Conservation (phyloP, 495 filamentous ascomycete species). For the Penicillium coffeae region DNA sequence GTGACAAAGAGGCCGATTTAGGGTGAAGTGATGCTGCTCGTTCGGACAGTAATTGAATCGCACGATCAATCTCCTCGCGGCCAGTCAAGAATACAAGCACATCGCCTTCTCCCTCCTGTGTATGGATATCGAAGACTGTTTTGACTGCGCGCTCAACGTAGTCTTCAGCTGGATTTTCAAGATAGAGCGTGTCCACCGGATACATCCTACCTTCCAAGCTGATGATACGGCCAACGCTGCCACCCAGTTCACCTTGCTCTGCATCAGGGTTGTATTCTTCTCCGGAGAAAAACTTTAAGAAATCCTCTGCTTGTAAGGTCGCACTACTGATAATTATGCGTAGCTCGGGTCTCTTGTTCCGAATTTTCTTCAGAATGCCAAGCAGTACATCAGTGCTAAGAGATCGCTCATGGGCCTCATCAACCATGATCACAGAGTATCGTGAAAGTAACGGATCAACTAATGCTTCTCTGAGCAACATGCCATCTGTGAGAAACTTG, state of each 20-base stretch:
- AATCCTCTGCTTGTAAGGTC: slow-evolving; percentile 87
- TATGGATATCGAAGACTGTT: slow-evolving; percentile 90
- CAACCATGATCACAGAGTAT: slow-evolving; percentile 97
- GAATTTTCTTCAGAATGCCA: slow-evolving; percentile 91
- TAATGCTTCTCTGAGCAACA: slow-evolving; percentile 89
- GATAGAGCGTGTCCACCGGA: slow-evolving; percentile 84
- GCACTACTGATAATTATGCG: slow-evolving; percentile 92
- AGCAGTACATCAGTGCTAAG: slow-evolving; percentile 92
- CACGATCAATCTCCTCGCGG: slow-evolving; percentile 86
- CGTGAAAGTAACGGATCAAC: slow-evolving; percentile 88
- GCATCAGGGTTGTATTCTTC: slow-evolving; percentile 36
- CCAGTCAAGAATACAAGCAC: slow-evolving; percentile 91
- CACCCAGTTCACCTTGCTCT: slow-evolving; percentile 37
- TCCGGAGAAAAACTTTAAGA: slow-evolving; percentile 74
- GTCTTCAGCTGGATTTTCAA: slow-evolving; percentile 76
- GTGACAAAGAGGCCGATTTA: slow-evolving; percentile 63
- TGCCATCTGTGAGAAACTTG: slow-evolving; percentile 95
- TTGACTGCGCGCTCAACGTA: slow-evolving; percentile 85
- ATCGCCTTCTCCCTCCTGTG: slow-evolving; percentile 80
- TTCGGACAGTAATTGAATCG: slow-evolving; percentile 73
- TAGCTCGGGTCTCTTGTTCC: slow-evolving; percentile 74
- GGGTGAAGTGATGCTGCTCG: slow-evolving; percentile 71
- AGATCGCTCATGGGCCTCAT: slow-evolving; percentile 95
- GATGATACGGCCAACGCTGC: slow-evolving; percentile 66
- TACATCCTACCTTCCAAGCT: slow-evolving; percentile 89